Conservation (phyloP, 2,329 filamentous ascomycete species). For the Trichophyton benhamiae region DNA sequence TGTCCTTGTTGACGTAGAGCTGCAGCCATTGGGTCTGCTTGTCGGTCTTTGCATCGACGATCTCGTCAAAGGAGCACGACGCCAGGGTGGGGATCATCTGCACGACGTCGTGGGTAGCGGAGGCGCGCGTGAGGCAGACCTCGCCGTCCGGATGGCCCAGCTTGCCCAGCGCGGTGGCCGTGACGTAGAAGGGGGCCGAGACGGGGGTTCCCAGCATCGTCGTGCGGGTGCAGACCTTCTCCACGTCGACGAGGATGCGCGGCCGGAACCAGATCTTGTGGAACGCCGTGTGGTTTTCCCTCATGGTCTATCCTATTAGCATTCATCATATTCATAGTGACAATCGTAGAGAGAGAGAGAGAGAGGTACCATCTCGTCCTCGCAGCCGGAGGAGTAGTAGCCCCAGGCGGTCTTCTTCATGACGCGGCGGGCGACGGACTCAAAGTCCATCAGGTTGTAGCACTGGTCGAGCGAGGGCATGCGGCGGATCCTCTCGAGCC, state of each 20-base stretch:
- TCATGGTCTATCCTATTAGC: conserved; percentile 41
- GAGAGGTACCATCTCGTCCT: conserved; percentile 62
- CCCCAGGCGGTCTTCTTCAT: conserved; percentile 98
- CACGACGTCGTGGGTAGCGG: conserved; percentile 74
- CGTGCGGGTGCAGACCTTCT: conserved; percentile 71
- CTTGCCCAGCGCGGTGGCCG: conserved; percentile 89
- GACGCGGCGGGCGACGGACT: conserved; percentile 73
- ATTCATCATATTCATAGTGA: background rate
- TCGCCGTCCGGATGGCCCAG: conserved; percentile 90
- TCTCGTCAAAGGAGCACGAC: conserved; percentile 95
- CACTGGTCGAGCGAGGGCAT: conserved; percentile 78
- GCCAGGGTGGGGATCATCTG: conserved; percentile 98
- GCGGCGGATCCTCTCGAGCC: conserved; percentile 58
- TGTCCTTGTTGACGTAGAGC: conserved; percentile 94
- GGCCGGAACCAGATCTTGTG: conserved; percentile 98
- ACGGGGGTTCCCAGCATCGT: conserved; percentile 86
- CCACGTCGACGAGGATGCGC: conserved; percentile 76
- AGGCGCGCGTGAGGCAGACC: conserved; percentile 74
- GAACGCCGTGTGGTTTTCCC: conserved; percentile 90
- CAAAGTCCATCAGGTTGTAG: conserved; percentile 92
- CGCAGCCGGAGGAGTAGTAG: conserved; percentile 89
- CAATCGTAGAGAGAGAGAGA: background rate
- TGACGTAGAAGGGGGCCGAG: conserved; percentile 87
- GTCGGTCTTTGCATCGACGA: conserved; percentile 67
- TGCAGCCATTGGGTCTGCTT: conserved; percentile 93